phyloP scores from a whole-genome alignment of 805 yeast species.

The Starmerella potacharoeniae region DNA sequence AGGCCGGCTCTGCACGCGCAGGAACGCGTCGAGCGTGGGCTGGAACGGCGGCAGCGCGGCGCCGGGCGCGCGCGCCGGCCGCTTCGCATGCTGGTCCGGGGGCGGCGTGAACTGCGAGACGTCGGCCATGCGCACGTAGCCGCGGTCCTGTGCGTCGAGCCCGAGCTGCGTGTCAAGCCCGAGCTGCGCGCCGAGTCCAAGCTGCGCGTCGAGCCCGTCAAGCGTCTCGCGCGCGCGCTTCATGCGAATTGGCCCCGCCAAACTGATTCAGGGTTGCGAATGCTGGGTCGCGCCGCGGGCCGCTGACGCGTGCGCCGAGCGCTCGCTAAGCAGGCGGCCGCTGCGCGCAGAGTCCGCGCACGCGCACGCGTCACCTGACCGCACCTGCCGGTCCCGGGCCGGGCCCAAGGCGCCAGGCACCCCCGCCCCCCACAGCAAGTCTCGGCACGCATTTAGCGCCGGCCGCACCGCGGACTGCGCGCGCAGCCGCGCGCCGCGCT shows the following conservation, averaged over 20 bases:
- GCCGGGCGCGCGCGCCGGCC: not conserved
- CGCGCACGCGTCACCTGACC: too few relatives aligned
- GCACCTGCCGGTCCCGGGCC: too few relatives aligned
- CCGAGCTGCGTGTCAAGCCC: not conserved
- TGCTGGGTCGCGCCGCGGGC: too few relatives aligned
- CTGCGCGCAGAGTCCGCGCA: too few relatives aligned
- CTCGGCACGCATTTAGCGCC: too few relatives aligned
- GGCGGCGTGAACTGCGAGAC: not conserved
- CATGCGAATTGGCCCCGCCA: not conserved
- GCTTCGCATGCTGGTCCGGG: not conserved
- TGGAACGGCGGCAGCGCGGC: constrained; percentile 1
- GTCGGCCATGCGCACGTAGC: not conserved
- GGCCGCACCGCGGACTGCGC: too few relatives aligned
- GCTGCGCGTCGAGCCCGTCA: not conserved
- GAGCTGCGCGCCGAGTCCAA: not conserved
- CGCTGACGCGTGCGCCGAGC: too few relatives aligned
- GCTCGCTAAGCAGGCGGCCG: too few relatives aligned
- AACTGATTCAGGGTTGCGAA: not conserved
- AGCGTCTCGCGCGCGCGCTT: not conserved
- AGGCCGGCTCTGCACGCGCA: constrained; percentile 10
- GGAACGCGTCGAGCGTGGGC: constrained; percentile 13
- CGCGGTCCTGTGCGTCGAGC: not conserved
- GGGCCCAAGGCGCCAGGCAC: too few relatives aligned
- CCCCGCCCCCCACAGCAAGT: too few relatives aligned
- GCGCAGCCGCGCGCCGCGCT: too few relatives aligned